Conservation (phyloP, 164 flowering plant genomes). For the Aristolochia fimbriata region DNA sequence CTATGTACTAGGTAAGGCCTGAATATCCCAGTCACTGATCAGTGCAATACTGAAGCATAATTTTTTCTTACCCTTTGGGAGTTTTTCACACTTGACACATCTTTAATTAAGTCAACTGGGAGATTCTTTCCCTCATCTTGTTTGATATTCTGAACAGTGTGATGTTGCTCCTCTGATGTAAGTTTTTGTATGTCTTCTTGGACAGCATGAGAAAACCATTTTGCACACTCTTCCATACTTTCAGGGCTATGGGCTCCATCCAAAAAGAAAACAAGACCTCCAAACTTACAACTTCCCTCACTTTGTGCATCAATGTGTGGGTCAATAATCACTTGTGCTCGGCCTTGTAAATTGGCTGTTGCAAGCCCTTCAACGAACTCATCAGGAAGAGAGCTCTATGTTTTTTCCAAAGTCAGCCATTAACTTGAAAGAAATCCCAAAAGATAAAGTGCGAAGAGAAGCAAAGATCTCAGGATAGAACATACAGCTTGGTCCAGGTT, state of each 20-base stretch:
- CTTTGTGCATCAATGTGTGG: constrained; percentile 24
- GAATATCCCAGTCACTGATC: background rate
- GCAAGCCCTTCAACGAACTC: constrained; percentile 71
- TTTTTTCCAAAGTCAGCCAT: constrained; percentile 5
- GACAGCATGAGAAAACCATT: constrained; percentile 69
- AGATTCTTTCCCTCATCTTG: constrained; percentile 13
- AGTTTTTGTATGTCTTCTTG: constrained; percentile 32
- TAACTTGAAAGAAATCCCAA: constrained; percentile 1
- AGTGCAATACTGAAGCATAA: background rate
- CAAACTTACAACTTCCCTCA: constrained; percentile 9
- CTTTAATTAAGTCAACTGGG: constrained; percentile 8
- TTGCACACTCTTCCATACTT: constrained; percentile 92
- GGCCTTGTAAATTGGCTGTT: constrained; percentile 73
- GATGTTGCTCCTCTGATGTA: constrained; percentile 12
- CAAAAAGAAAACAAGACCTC: constrained; percentile 67
- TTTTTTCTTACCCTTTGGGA: constrained; percentile 35
- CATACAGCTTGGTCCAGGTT: constrained; percentile 51
- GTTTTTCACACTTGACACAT: constrained; percentile 14
- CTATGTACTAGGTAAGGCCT: constrained; percentile 1
- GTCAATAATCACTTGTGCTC: constrained; percentile 83
- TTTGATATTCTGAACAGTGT: constrained; percentile 18
- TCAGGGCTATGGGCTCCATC: constrained; percentile 99
- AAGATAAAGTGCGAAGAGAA: background rate
- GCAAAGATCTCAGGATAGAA: constrained; percentile 1
- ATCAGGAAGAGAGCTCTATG: constrained; percentile 64